Percentiles rank a stretch among this genome's conserved stretches.
Evolutionary conservation across 2,329 filamentous ascomycete species (phyloP).

Genomic region (Raffaelea arxii): DNA sequence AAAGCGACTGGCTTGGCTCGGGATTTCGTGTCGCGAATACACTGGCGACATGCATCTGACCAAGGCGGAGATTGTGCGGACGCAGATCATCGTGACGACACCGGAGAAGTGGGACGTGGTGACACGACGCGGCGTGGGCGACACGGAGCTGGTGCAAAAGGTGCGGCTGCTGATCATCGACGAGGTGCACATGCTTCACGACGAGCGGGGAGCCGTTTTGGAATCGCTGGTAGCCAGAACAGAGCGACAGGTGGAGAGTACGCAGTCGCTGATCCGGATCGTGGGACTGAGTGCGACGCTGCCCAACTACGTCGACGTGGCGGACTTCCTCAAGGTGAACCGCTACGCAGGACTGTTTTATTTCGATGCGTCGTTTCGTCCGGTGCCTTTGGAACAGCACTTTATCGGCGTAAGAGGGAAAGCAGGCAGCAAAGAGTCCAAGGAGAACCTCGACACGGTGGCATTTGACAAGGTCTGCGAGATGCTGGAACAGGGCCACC

Average conservation of each 20-base stretch:
- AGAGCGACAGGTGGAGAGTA: slow-evolving; percentile 93
- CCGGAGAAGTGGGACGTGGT: slow-evolving; percentile 99
- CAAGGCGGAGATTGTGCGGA: slow-evolving; percentile 89
- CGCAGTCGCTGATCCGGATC: slow-evolving; percentile 92
- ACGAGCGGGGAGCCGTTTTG: slow-evolving; percentile 90
- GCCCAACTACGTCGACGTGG: slow-evolving; percentile 93
- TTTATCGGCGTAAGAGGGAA: slow-evolving; percentile 96
- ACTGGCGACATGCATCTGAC: slow-evolving; percentile 99
- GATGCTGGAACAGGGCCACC: slow-evolving; percentile 86
- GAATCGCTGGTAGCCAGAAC: slow-evolving; percentile 94
- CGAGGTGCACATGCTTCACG: slow-evolving; percentile 98
- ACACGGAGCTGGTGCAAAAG: slow-evolving; percentile 96
- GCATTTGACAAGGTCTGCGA: slow-evolving; percentile 91
- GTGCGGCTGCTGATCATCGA: slow-evolving; percentile 94
- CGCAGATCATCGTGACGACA: slow-evolving; percentile 96
- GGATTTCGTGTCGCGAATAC: slow-evolving; percentile 82
- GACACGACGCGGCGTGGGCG: slow-evolving; percentile 90
- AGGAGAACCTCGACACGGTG: slow-evolving; percentile 79
- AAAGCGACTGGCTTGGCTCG: slow-evolving; percentile 86
- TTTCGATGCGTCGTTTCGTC: slow-evolving; percentile 91
- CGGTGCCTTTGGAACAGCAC: slow-evolving; percentile 92
- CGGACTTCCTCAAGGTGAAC: slow-evolving; percentile 95
- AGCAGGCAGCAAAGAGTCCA: slow-evolving; percentile 65
- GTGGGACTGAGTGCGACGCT: slow-evolving; percentile 91
- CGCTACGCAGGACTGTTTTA: slow-evolving; percentile 89